Evolutionary conservation across 2,329 filamentous ascomycete species (phyloP).

Genomic region (Macrophomina tecta): DNA sequence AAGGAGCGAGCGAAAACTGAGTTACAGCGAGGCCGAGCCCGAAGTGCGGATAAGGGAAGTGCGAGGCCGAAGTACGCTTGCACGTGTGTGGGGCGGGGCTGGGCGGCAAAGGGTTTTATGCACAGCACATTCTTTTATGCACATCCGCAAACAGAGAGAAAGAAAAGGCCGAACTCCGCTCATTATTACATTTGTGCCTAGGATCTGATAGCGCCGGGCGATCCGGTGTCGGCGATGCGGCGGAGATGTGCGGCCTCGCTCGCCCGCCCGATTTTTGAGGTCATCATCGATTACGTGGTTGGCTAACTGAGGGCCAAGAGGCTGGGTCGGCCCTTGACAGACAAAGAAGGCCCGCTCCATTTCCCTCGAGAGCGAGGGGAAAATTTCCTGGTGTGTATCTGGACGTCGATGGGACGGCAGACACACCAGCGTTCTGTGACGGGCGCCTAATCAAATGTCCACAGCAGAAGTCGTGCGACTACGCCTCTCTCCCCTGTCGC

Average conservation of each 20-base stretch:
- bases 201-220: constrained; percentile 10
- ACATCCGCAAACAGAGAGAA: no score
- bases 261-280: background rate
- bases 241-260: background rate
- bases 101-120: background rate
- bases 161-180: background rate
- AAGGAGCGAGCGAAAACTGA: background rate
- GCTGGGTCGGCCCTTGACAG: constrained; percentile 1
- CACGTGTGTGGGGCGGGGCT: no score
- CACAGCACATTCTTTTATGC: no score
- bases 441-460: no score
- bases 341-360: background rate
- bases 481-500: background rate
- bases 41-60: background rate
- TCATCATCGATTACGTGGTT: constrained; percentile 20
- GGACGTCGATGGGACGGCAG: background rate
- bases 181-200: background rate
- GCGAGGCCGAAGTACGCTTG: constrained; percentile 9
- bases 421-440: background rate
- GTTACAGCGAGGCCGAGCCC: background rate
- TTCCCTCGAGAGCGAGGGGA: background rate
- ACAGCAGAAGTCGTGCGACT: background rate
- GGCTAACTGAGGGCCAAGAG: background rate
- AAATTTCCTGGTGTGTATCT: constrained; percentile 1
- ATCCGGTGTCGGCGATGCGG: constrained; percentile 17